Conservation (phyloP, 2,329 filamentous ascomycete species). For the Colletotrichum salicis region DNA sequence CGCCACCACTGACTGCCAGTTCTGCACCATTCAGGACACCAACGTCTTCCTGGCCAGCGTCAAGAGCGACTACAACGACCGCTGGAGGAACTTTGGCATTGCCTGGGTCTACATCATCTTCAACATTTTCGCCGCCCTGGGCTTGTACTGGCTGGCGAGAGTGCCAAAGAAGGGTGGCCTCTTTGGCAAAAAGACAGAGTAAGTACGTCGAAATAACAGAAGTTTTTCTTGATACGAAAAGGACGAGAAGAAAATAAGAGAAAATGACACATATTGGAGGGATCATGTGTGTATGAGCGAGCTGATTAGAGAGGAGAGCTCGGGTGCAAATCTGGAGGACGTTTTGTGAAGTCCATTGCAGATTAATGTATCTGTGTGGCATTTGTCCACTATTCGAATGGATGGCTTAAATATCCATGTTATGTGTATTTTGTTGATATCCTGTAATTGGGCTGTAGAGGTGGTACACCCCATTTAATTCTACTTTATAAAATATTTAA, state of each 20-base stretch:
- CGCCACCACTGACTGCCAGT: constrained; percentile 64
- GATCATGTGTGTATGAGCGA: constrained; percentile 1
- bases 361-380: neutral
- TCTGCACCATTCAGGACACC: constrained; percentile 62
- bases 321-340: constrained; percentile 20
- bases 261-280: neutral
- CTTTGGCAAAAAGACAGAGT: constrained; percentile 46
- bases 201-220: neutral
- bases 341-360: neutral
- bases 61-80: constrained; percentile 63
- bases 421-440: neutral
- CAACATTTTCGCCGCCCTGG: constrained; percentile 65
- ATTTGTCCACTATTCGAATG: neutral
- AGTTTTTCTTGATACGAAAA: neutral
- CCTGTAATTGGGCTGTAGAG: neutral
- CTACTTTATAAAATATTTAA: too few species aligned
- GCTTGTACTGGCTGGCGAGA: constrained; percentile 65
- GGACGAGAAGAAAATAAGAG: neutral
- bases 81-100: constrained; percentile 77
- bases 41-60: constrained; percentile 62
- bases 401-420: neutral
- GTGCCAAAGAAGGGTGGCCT: constrained; percentile 54
- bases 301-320: constrained; percentile 23
- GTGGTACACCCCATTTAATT: neutral
- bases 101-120: constrained; percentile 69